Evolutionary conservation across 768 basidiomycete species (phyloP).

Genomic region (Pleurotus salmoneostramineus): DNA sequence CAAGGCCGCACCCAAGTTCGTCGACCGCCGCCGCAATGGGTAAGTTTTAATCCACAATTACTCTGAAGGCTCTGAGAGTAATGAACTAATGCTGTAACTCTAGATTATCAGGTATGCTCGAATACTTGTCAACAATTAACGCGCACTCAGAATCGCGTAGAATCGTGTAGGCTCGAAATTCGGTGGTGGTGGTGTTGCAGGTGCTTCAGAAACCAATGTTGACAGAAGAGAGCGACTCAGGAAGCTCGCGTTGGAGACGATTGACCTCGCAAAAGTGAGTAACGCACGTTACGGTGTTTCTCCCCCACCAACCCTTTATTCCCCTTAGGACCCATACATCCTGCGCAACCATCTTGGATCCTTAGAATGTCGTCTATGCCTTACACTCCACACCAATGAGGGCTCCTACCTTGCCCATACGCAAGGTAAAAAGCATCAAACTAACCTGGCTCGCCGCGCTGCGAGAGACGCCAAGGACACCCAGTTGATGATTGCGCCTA

Average conservation of each 20-base stretch:
- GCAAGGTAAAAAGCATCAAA: conserved; percentile 99
- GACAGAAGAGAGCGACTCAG: conserved; percentile 92
- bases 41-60: conserved; percentile 17
- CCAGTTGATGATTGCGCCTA: conserved; percentile 82
- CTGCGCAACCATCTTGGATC: conserved; percentile 98
- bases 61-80: conserved; percentile 8
- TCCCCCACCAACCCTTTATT: conserved; percentile 9
- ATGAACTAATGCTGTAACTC: conserved; percentile 7
- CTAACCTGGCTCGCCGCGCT: conserved; percentile 94
- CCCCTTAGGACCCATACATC: conserved; percentile 90
- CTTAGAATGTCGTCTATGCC: conserved; percentile 94
- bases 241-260: conserved; percentile 95
- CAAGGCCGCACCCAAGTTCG: no score
- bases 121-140: not conserved
- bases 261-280: conserved; percentile 92
- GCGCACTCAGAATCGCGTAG: conserved; percentile 30
- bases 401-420: conserved; percentile 99
- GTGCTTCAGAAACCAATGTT: conserved; percentile 92
- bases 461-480: conserved; percentile 97
- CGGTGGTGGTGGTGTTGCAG: conserved; percentile 93
- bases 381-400: conserved; percentile 99
- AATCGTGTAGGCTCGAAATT: conserved; percentile 96
- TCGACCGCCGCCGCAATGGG: conserved; percentile 24
- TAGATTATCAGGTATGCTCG: conserved; percentile 64
- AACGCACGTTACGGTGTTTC: not conserved